Evolutionary conservation across 1,284 basidiomycete genomes (phyloP).

Genomic region (Mycena citricolor): DNA sequence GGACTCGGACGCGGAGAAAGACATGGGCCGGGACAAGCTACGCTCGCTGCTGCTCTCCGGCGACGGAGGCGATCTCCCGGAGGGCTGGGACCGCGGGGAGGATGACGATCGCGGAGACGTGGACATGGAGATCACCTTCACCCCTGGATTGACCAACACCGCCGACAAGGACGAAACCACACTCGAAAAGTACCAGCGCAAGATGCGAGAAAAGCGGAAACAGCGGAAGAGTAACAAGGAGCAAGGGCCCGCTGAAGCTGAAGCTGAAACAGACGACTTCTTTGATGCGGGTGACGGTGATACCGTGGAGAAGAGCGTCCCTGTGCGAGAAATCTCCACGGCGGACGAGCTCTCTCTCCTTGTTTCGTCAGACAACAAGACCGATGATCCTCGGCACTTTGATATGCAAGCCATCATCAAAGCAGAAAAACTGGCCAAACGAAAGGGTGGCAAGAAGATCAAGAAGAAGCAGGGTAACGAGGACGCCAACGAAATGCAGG

Average conservation of each 20-base stretch:
- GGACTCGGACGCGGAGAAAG: conserved; percentile 45
- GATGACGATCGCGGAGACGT: conserved; percentile 50
- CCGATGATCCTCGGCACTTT: conserved; percentile 75
- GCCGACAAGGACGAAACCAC: conserved; percentile 75
- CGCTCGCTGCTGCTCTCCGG: conserved; percentile 72
- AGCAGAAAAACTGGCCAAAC: conserved; percentile 69
- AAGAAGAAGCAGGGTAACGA: conserved; percentile 43
- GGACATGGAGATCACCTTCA: conserved; percentile 94
- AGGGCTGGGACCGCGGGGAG: conserved; percentile 67
- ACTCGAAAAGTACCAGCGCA: conserved; percentile 81
- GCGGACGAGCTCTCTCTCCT: conserved; percentile 69
- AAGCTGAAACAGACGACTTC: conserved; percentile 60
- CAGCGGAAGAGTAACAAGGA: conserved; percentile 58
- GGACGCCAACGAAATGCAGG: conserved; percentile 62
- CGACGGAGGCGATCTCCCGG: conserved; percentile 63
- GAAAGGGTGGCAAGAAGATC: conserved; percentile 53
- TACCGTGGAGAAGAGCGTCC: conserved; percentile 26
- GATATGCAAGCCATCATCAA: conserved; percentile 89
- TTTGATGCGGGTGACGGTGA: conserved; percentile 60
- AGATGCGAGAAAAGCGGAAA: conserved; percentile 84
- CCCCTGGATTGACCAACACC: conserved; percentile 72
- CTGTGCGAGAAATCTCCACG: conserved; percentile 35
- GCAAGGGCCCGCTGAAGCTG: conserved; percentile 27
- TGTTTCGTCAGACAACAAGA: conserved; percentile 55
- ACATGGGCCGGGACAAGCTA: conserved; percentile 55